Evolutionary conservation across 2,329 filamentous ascomycete genomes (phyloP).

Genomic region (Fusarium ramigenum): DNA sequence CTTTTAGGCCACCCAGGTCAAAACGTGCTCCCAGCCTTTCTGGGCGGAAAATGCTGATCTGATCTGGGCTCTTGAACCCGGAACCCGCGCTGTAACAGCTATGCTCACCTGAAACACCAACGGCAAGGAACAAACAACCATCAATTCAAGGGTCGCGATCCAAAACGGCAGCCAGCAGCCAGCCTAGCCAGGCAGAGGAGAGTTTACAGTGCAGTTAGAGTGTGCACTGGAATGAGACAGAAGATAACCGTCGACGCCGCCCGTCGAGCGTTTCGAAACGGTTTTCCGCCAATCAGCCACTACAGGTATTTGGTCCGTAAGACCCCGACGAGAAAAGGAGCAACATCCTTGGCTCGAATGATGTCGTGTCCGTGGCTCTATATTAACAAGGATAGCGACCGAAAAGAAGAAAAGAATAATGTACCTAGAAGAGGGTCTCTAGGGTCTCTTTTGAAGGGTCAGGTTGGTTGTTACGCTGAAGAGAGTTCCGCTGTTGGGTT

Average conservation of each 20-base stretch:
- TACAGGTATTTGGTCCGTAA: background rate
- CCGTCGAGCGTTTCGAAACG: slow-evolving; percentile 42
- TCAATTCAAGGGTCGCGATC: background rate
- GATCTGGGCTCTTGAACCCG: slow-evolving; percentile 9
- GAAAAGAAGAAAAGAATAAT: slow-evolving; percentile 1
- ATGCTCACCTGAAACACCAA: slow-evolving; percentile 32
- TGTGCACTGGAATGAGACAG: background rate
- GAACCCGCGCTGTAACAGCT: slow-evolving; percentile 30
- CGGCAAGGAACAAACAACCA: slow-evolving; percentile 15
- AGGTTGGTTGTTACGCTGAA: background rate
- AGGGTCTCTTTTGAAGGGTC: background rate
- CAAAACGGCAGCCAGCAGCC: background rate
- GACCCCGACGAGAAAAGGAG: slow-evolving; percentile 12
- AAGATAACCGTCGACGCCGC: slow-evolving; percentile 21
- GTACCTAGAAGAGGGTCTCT: background rate
- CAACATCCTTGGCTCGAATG: slow-evolving; percentile 29
- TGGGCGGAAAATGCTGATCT: slow-evolving; percentile 6
- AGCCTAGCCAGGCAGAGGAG: background rate
- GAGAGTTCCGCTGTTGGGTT: background rate
- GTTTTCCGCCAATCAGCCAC: slow-evolving; percentile 40
- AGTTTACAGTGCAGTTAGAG: background rate
- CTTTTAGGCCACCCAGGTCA: background rate
- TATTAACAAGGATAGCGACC: slow-evolving; percentile 4
- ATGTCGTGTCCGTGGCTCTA: slow-evolving; percentile 27
- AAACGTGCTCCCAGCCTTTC: slow-evolving; percentile 6